Conservation (phyloP, 2,329 filamentous ascomycete genomes). For the Coniochaeta sp. region DNA sequence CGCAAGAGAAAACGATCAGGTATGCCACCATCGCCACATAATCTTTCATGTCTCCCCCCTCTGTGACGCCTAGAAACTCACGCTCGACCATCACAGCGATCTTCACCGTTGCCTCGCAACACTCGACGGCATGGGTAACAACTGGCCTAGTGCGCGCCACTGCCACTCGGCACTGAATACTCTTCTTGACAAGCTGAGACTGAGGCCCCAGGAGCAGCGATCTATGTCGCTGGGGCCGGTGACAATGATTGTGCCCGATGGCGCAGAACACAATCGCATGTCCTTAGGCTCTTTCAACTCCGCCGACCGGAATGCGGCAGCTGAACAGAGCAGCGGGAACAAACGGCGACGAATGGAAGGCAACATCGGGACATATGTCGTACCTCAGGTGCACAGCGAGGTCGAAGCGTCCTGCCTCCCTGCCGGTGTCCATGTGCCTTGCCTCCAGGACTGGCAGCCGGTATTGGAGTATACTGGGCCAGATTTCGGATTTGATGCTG, state of each 20-base stretch:
- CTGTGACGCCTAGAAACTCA: neutral
- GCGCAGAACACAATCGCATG: neutral
- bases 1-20: constrained; percentile 11
- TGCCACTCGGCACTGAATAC: neutral
- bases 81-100: neutral
- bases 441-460: constrained; percentile 3
- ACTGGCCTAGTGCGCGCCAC: constrained; percentile 1
- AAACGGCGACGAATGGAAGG: neutral
- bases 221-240: neutral
- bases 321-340: neutral
- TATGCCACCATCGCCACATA: neutral
- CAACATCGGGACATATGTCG: neutral
- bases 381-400: neutral
- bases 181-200: neutral
- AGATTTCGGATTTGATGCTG: constrained; percentile 4
- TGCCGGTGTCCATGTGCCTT: neutral
- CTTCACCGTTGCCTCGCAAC: neutral
- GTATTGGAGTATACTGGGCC: constrained; percentile 5
- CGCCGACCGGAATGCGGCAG: neutral
- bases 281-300: neutral
- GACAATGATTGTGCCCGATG: neutral
- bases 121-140: neutral
- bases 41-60: neutral
- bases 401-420: neutral
- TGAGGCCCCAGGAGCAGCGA: neutral